A percentile compares a stretch with the other conserved stretches of the same genome.
These are phyloP conservation scores for Brassica incana DNA, from an alignment of 345 rosid genomes.

Conservation along the genomic window DNA sequence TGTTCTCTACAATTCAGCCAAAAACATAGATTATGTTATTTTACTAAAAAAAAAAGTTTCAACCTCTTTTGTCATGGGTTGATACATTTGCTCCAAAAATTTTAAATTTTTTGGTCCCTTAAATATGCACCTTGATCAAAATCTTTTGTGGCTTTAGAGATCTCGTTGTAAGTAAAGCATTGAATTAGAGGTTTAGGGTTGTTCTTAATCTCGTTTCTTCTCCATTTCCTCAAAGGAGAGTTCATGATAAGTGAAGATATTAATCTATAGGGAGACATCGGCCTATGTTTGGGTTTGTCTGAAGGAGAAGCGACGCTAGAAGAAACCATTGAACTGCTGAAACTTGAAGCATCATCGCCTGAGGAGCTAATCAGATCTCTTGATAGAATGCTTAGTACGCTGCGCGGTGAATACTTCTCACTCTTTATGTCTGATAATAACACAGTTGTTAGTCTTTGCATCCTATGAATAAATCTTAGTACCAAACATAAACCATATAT, in stretches of 20 bases:
- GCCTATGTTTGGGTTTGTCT: constrained; percentile 38
- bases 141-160: constrained; percentile 64
- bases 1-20: constrained; percentile 49
- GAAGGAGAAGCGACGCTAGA: constrained; percentile 46
- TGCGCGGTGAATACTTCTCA: constrained; percentile 57
- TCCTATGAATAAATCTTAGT: neutral
- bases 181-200: constrained; percentile 52
- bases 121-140: constrained; percentile 62
- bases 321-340: constrained; percentile 48
- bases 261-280: constrained; percentile 49
- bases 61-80: neutral
- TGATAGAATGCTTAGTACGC: constrained; percentile 50
- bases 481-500: neutral
- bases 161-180: constrained; percentile 75
- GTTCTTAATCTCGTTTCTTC: constrained; percentile 36
- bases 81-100: neutral
- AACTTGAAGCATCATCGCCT: constrained; percentile 58
- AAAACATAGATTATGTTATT: neutral
- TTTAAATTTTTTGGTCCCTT: neutral
- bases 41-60: no score
- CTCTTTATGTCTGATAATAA: constrained; percentile 16
- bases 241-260: constrained; percentile 51
- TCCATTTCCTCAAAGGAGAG: constrained; percentile 57
- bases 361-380: constrained; percentile 55
- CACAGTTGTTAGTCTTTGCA: neutral